Conservation (phyloP, 2,329 filamentous ascomycete species). For the Hymenoscyphus occultus region DNA sequence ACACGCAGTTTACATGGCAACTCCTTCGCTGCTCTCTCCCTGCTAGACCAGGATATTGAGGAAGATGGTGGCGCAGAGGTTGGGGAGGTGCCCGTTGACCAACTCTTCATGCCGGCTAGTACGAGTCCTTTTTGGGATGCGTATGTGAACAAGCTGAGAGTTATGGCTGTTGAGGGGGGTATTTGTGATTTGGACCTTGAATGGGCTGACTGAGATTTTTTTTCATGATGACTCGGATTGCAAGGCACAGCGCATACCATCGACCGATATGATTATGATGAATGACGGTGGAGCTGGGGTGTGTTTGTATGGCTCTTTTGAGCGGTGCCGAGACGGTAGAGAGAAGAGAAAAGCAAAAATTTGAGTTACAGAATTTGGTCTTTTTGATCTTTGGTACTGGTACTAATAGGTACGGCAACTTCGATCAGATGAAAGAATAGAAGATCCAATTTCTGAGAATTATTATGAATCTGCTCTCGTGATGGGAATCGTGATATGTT, state of each 20-base stretch:
- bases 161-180: constrained; percentile 10
- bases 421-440: too few species aligned
- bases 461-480: too few species aligned
- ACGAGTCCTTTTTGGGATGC: constrained; percentile 8
- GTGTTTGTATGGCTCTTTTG: background rate
- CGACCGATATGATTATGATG: background rate
- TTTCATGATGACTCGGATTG: too few species aligned
- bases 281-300: background rate
- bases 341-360: background rate
- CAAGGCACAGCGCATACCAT: too few species aligned
- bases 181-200: constrained; percentile 10
- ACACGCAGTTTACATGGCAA: constrained; percentile 5
- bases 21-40: background rate
- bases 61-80: background rate
- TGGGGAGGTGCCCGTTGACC: background rate
- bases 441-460: too few species aligned
- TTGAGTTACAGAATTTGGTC: too few species aligned
- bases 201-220: background rate
- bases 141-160: constrained; percentile 11
- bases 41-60: background rate
- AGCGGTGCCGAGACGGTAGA: background rate
- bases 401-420: too few species aligned
- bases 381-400: too few species aligned
- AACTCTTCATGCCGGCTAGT: constrained; percentile 4
- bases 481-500: too few species aligned